Evolutionary conservation across 257 asterid species (phyloP).

Genomic region (Solanum sparsipilum): DNA sequence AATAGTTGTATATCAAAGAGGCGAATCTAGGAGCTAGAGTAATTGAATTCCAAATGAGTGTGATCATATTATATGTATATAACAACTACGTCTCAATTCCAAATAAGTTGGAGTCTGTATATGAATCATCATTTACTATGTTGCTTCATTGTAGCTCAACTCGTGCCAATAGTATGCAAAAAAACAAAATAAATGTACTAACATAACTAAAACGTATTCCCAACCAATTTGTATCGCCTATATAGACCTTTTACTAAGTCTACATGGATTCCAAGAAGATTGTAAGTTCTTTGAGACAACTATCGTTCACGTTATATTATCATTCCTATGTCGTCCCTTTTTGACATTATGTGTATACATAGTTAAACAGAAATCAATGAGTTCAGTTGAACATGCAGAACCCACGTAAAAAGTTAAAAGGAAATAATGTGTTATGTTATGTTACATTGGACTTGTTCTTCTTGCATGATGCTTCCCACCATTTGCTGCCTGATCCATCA

Average conservation of each 20-base stretch:
- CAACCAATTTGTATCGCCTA: neutral
- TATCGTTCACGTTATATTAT: neutral
- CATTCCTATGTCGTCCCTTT: neutral
- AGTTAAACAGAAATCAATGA: neutral
- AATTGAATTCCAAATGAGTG: neutral
- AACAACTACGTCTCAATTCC: neutral
- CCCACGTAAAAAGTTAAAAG: neutral
- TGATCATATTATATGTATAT: neutral
- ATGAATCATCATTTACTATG: neutral
- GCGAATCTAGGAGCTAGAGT: neutral
- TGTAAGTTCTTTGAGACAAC: neutral
- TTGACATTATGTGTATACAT: neutral
- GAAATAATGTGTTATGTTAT: neutral
- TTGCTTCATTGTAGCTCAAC: neutral
- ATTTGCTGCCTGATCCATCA: conserved; percentile 91
- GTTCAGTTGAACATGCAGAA: neutral
- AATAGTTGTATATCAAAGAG: neutral
- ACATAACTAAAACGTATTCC: neutral
- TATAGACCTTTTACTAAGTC: neutral
- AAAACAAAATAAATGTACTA: neutral
- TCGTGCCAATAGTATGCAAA: neutral
- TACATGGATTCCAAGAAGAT: neutral
- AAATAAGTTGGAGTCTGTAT: neutral
- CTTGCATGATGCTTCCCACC: conserved; percentile 99
- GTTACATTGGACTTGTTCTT: conserved; percentile 68